Evolutionary conservation across 1,284 basidiomycete species (phyloP).

Genomic region (Vanrija sp.): DNA sequence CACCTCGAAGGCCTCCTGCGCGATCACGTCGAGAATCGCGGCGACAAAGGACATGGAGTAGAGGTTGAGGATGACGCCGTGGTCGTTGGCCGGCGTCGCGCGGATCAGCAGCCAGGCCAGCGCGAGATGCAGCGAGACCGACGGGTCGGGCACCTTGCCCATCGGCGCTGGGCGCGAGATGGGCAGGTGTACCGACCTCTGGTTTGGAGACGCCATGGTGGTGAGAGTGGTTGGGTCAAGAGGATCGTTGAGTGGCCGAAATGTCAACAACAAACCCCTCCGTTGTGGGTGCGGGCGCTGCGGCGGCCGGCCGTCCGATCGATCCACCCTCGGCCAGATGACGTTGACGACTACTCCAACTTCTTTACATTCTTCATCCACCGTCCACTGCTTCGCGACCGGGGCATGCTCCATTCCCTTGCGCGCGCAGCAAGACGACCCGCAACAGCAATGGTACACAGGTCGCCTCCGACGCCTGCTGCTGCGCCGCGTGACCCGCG

Average conservation of each 20-base stretch:
- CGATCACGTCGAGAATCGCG: constrained; percentile 30
- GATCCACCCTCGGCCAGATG: constrained; percentile 3
- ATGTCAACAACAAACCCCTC: constrained; percentile 2
- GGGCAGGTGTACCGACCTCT: not conserved
- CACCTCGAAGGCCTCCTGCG: constrained; percentile 37
- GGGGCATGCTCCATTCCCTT: constrained; percentile 1
- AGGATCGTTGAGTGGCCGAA: not conserved
- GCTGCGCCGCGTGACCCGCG: not conserved
- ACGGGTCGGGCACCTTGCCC: not conserved
- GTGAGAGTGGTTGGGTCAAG: not conserved
- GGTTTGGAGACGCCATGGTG: not conserved
- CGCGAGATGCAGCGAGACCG: constrained; percentile 29
- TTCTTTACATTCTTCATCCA: not conserved
- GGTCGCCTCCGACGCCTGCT: not conserved
- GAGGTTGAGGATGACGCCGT: constrained; percentile 20
- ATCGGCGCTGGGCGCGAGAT: not conserved
- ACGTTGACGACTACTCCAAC: not conserved
- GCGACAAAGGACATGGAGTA: constrained; percentile 32
- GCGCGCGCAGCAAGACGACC: not conserved
- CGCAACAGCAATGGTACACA: not conserved
- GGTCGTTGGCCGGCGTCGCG: constrained; percentile 11
- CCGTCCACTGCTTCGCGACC: not conserved
- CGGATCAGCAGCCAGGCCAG: constrained; percentile 31
- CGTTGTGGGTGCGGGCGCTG: not conserved
- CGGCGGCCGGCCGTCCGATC: not conserved